These are phyloP conservation scores for Pyronema omphalodes DNA, from an alignment of 495 filamentous ascomycete species.

Conservation along the genomic window DNA sequence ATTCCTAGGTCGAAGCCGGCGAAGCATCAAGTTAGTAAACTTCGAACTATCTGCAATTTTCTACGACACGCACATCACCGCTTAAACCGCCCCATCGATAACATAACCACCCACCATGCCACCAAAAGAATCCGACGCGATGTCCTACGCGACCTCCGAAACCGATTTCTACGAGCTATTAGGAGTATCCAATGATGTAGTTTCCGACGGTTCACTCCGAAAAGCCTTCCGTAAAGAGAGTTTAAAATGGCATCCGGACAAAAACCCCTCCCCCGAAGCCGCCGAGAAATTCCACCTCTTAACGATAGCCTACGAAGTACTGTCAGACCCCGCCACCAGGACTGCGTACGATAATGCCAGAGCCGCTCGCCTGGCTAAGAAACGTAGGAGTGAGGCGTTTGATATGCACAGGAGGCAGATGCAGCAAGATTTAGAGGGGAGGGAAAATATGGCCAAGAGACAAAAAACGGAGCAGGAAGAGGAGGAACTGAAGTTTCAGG, in stretches of 20 bases:
- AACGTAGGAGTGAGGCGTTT: constrained; percentile 45
- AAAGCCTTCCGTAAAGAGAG: constrained; percentile 78
- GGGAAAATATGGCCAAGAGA: constrained; percentile 32
- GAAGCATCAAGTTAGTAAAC: too few species aligned
- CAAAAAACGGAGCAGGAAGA: constrained; percentile 56
- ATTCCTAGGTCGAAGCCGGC: too few species aligned
- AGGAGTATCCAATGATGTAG: constrained; percentile 37
- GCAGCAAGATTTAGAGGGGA: constrained; percentile 30
- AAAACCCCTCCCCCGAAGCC: constrained; percentile 25
- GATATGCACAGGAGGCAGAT: constrained; percentile 55
- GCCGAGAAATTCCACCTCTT: constrained; percentile 55
- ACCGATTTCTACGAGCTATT: constrained; percentile 83
- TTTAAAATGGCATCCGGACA: constrained; percentile 84
- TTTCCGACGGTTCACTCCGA: constrained; percentile 51
- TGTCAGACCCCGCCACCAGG: constrained; percentile 41
- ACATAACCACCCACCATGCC: constrained; percentile 10
- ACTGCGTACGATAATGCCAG: constrained; percentile 53
- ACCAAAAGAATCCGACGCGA: constrained; percentile 20
- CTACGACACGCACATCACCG: not conserved
- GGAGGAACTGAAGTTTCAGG: constrained; percentile 43
- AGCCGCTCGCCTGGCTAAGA: constrained; percentile 39
- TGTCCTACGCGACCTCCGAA: constrained; percentile 28
- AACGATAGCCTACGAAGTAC: constrained; percentile 52
- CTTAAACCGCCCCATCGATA: not conserved
- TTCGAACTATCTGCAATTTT: too few species aligned